Evolutionary conservation across 805 yeast genomes (phyloP), one percentile per base, ranked within the genome.

Genomic region (Metschnikowia dekortorum): DNA sequence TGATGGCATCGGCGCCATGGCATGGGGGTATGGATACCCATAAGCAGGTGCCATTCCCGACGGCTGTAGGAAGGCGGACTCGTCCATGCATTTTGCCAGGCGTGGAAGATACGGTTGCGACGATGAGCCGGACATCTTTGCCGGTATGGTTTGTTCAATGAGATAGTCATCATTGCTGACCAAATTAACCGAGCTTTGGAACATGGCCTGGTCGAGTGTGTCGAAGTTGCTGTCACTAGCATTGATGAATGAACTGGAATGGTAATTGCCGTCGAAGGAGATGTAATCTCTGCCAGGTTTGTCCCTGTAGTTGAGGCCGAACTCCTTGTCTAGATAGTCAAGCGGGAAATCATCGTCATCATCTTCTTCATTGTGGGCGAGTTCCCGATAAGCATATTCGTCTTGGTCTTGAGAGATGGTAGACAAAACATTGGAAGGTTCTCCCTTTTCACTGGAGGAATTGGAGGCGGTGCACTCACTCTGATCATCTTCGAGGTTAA

Each of bases 271-370:
- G 48, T 63, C 68, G 46, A 62, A 57, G 14, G 65, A 58, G 35
- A 62, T 60, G 51, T 58, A 63, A 46, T 58, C 68, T 31, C 60
- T 67, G 41, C 53, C 51, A 8, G 52, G 40, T 34, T 52, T 47
- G 50, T 47, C 52, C 5, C 38, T 28, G 13, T 18, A 33, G 43
- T 46, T 50, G 45, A 31, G 29, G 13, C 18, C 33, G 26, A 69
- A 64, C 29, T 68, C 73, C 4, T 70, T 67, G 18, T 82, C 81
- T 60, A 85, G 76, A 61, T 83, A 84, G 57, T 85, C 90, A 49
- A 85, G 65, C 3, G 91, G 90, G 67, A 85, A 85, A 60, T 84
- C 90, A 53, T 83, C 84, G 31, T 74, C 73, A 28, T 69, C 72
- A 3, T 65, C 55, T n/a, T 45, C 42, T 29, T 34, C 28, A 13